These are phyloP conservation scores for Cyberlindnera mrakii DNA, from an alignment of 805 yeast genomes.

Conservation along the genomic window DNA sequence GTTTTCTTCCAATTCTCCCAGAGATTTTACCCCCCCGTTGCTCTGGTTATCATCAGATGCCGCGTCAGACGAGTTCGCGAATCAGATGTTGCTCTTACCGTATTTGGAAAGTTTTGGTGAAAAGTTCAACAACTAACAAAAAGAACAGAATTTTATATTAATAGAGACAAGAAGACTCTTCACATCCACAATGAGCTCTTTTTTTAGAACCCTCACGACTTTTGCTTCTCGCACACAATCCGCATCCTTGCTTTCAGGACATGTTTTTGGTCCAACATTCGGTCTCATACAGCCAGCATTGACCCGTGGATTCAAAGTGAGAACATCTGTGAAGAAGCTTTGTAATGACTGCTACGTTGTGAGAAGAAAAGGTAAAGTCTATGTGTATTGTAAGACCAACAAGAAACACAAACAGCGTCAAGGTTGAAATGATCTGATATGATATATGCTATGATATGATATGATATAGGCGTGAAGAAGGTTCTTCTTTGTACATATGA, in stretches of 20 bases:
- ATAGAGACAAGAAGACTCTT: background rate
- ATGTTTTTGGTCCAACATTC: constrained; percentile 9
- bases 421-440: constrained; percentile 35
- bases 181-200: constrained; percentile 7
- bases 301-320: constrained; percentile 78
- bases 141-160: no score
- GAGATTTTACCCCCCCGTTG: no score
- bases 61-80: no score
- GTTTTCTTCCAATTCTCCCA: no score
- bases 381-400: constrained; percentile 87
- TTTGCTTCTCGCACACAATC: constrained; percentile 16
- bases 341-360: constrained; percentile 86
- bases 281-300: constrained; percentile 25
- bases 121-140: no score
- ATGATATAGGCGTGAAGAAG: no score
- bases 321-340: constrained; percentile 88
- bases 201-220: constrained; percentile 15
- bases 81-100: no score
- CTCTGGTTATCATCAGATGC: no score
- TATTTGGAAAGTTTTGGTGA: no score
- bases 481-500: no score
- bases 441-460: no score
- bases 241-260: constrained; percentile 11
- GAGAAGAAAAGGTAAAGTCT: constrained; percentile 90
- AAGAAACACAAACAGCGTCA: constrained; percentile 95